Percentiles rank a stretch among this genome's conserved stretches.
Conservation (phyloP, 257 asterid genomes). For the Cinchona pubescens region DNA sequence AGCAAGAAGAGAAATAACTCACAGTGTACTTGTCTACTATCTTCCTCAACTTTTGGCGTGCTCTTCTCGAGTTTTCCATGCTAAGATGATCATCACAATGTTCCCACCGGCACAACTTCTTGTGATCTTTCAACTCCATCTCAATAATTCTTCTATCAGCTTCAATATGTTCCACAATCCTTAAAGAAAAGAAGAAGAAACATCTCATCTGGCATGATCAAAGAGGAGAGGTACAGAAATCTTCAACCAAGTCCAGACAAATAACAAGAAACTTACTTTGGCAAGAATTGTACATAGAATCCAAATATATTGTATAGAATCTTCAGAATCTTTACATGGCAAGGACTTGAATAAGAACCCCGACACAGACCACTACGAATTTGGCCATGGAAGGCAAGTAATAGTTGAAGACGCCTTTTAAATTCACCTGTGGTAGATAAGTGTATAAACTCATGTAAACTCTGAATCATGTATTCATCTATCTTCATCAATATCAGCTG, state of each 20-base stretch:
- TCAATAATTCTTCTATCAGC: constrained; percentile 57
- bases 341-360: constrained; percentile 43
- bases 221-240: constrained; percentile 10
- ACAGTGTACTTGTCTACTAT: constrained; percentile 75
- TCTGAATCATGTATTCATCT: constrained; percentile 49
- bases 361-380: constrained; percentile 40
- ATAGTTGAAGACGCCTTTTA: constrained; percentile 76
- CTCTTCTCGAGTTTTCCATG: constrained; percentile 62
- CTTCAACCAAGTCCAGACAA: constrained; percentile 2
- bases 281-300: constrained; percentile 73
- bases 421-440: constrained; percentile 87
- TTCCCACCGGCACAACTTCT: constrained; percentile 79
- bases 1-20: constrained; percentile 25
- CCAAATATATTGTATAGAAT: constrained; percentile 83
- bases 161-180: constrained; percentile 59
- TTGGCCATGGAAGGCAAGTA: constrained; percentile 86
- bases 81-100: constrained; percentile 48
- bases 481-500: constrained; percentile 41
- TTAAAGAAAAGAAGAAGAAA: constrained; percentile 18
- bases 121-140: constrained; percentile 67
- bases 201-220: not conserved
- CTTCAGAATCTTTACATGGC: constrained; percentile 51
- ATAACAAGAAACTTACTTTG: constrained; percentile 48
- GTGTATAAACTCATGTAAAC: constrained; percentile 73
- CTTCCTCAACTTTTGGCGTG: constrained; percentile 72